Percentiles rank a stretch among this genome's conserved stretches.
Evolutionary conservation across 805 yeast species (phyloP).

Genomic region (Candida hispaniensis): DNA sequence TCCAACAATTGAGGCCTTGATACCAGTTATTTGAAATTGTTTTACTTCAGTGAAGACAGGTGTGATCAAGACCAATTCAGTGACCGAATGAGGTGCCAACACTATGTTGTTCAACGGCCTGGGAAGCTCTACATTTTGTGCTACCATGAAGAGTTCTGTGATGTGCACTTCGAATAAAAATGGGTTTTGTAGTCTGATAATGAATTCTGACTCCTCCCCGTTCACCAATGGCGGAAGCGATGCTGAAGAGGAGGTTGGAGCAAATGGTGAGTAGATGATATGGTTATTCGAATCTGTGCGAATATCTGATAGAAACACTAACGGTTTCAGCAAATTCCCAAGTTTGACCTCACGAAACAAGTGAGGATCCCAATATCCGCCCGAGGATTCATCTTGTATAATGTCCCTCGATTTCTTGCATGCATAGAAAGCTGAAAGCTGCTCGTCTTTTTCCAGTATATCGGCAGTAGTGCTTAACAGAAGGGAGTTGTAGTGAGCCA

Average conservation of each 20-base stretch:
- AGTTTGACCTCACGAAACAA: conserved; percentile 41
- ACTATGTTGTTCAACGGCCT: conserved; percentile 20
- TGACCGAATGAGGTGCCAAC: conserved; percentile 24
- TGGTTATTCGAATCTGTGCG: conserved; percentile 1
- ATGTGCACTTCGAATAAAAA: conserved; percentile 63
- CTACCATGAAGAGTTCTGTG: conserved; percentile 26
- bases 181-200: conserved; percentile 62
- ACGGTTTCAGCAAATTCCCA: conserved; percentile 9
- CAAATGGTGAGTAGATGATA: conserved; percentile 18
- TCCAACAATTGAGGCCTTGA: conserved; percentile 16
- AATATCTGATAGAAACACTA: conserved; percentile 5
- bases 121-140: conserved; percentile 21
- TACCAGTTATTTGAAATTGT: conserved; percentile 42
- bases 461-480: conserved; percentile 47
- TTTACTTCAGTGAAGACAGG: conserved; percentile 37
- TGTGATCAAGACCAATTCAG: conserved; percentile 21
- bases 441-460: conserved; percentile 49
- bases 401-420: conserved; percentile 27
- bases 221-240: conserved; percentile 33
- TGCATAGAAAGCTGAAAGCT: conserved; percentile 32
- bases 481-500: conserved; percentile 40
- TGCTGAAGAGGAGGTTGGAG: conserved; percentile 1
- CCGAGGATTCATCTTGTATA: conserved; percentile 18
- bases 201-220: conserved; percentile 53
- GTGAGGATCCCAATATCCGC: conserved; percentile 62